Evolutionary conservation across 208 protist genomes (phyloP), one percentile per base, ranked within the genome.

Genomic region (Leishmania braziliensis): DNA sequence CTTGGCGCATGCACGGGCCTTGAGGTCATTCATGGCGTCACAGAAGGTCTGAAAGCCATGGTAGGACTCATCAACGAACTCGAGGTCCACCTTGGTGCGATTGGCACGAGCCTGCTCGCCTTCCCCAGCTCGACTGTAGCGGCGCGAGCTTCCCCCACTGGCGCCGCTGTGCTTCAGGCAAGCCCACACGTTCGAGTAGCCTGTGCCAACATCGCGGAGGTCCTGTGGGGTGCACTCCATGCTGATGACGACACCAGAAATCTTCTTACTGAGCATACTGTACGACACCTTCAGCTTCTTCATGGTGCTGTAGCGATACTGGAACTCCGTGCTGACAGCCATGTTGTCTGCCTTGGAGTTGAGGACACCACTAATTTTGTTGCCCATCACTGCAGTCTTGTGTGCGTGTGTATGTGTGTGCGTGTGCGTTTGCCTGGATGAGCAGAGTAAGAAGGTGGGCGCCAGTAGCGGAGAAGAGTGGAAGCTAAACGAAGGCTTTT

Each of bases 211-310:
- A 16, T 81, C 65, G 53, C 73, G 23, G 20, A 88, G 39, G 5
- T 56, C 33, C 56, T 78, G 43, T n/a, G 85, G 81, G 8, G 75
- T 76, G 77, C 29, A 4, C 74, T 83, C 80, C 74, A 83, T 78
- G 66, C 63, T 62, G 8, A 56, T 16, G 48, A 72, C 66, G 20
- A 75, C 72, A 29, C n/a, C 62, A 29, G 48, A 18, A 23, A 78
- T 46, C 26, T 16, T 69, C 65, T 78, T 74, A 58, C 54, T 79
- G 23, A 87, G 62, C 33, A 20, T 39, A 71, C 77, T 79, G 48
- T 68, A 75, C 4, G 81, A 73, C 18, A 53, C 69, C 58, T 82
- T 81, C 50, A 95, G 75, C 79, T 85, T 89, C 29, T 84, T 90
- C 60, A 88, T 58, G 56, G 81, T 82, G 20, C 86, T 80, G 20